These are phyloP conservation scores for Elsinoe arachidis DNA, from an alignment of 2,329 filamentous ascomycete species.

Conservation along the genomic window DNA sequence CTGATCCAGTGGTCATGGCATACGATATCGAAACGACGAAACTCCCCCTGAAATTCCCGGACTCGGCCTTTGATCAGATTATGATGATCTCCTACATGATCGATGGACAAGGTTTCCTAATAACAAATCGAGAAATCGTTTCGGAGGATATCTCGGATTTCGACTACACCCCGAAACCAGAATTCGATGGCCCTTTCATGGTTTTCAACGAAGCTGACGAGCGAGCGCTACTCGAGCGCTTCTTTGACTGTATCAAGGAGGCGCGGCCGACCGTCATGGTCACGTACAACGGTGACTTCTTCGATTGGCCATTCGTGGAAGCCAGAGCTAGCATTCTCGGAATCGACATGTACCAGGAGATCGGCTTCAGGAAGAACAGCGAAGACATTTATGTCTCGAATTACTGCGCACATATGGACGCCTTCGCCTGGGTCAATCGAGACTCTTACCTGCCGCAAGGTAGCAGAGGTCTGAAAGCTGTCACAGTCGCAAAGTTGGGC, in stretches of 20 bases:
- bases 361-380: conserved; percentile 88
- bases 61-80: conserved; percentile 86
- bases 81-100: conserved; percentile 99
- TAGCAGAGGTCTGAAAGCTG: conserved; percentile 92
- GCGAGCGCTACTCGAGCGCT: conserved; percentile 76
- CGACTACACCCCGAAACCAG: conserved; percentile 94
- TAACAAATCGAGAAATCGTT: conserved; percentile 95
- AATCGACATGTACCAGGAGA: conserved; percentile 99
- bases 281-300: conserved; percentile 99
- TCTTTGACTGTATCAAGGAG: conserved; percentile 93
- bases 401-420: conserved; percentile 97
- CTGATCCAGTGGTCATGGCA: conserved; percentile 97
- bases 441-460: conserved; percentile 97
- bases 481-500: conserved; percentile 93
- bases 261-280: conserved; percentile 92
- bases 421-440: conserved; percentile 97
- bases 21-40: conserved; percentile 99
- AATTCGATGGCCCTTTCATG: conserved; percentile 91
- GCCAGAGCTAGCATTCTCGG: conserved; percentile 84
- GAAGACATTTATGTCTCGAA: conserved; percentile 96
- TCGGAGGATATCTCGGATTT: conserved; percentile 97
- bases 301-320: conserved; percentile 99
- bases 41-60: conserved; percentile 89
- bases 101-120: conserved; percentile 92
- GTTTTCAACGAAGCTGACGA: conserved; percentile 98